Base-by-base conservation (phyloP, 176 grass and related monocot genomes). In the Pontederia paniculata region DNA sequence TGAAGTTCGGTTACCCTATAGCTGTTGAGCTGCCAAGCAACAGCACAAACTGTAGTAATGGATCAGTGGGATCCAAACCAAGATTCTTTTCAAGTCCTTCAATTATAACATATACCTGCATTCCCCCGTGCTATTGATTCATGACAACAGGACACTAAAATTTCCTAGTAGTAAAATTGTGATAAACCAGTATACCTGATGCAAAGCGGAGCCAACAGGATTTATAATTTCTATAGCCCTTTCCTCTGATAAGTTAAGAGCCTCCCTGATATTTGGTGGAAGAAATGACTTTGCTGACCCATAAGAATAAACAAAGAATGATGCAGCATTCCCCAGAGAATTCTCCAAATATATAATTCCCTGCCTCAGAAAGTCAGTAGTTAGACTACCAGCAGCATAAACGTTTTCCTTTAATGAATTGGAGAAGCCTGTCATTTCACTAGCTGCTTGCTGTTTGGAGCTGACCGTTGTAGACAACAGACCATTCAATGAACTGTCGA, bases 21-120 rank as follows among this genome's bases (percentile, higher is more conserved):
- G 80, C 66, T 4, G 81, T 73, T 65, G 93, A 97, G 63, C 86
- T 77, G 28, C 83, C 93, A 49, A 97, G 48, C 22, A 97, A 10
- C 79, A 77, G 74, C 54, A 71, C 59, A 54, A 90, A 82, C 48
- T 77, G 93, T 62, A 88, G 73, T 63, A 90, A 68, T 23, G 93
- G 93, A 72, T 97, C 93, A 58, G 65, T 88, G 51, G 93, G 86
- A 74, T 97, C 75, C 64, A 97, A 80, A 71, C 93, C 93, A 69
- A 88, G 74, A 68, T 72, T 90, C 70, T 83, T 89, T 81, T 84
- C 93, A 47, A 97, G 52, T 14, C 86, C 83, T 84, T 87, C 86
- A 57, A 97, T 54, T 13, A 64, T 44, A 1, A 77, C 45, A 60
- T 79, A 82, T 9, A 52, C 80, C 93, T 97, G 86, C 74, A 79